A percentile compares a stretch with the other conserved stretches of the same genome.
Evolutionary conservation across 2,329 filamentous ascomycete genomes (phyloP).

Genomic region (Diaporthe humulicola): DNA sequence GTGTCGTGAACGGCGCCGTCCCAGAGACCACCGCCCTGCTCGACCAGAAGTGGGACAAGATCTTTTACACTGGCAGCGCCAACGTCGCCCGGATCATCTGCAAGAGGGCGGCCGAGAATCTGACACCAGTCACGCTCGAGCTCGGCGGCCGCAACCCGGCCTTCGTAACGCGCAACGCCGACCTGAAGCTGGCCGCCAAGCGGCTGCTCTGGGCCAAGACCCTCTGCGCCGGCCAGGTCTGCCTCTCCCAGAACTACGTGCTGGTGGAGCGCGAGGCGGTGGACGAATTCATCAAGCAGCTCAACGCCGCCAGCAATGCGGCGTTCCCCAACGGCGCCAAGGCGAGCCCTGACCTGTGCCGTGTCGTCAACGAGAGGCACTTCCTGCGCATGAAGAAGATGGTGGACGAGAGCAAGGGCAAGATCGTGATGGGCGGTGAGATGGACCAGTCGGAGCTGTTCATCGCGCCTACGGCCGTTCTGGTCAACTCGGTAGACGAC

Average conservation of each 20-base stretch:
- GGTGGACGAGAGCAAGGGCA: conserved; percentile 86
- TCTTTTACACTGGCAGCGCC: conserved; percentile 91
- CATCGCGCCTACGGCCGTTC: conserved; percentile 94
- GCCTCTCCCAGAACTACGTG: conserved; percentile 93
- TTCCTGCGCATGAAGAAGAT: conserved; percentile 90
- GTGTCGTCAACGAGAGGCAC: conserved; percentile 84
- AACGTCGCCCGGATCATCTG: conserved; percentile 87
- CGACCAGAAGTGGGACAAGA: conserved; percentile 95
- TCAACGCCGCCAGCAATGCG: conserved; percentile 78
- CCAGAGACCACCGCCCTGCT: conserved; percentile 86
- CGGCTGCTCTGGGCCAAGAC: conserved; percentile 91
- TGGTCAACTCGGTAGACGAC: conserved; percentile 81
- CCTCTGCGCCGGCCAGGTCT: conserved; percentile 90
- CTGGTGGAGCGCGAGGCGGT: conserved; percentile 83
- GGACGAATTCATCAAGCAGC: conserved; percentile 77
- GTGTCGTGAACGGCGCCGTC: conserved; percentile 83
- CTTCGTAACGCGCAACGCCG: conserved; percentile 87
- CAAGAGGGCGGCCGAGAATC: conserved; percentile 87
- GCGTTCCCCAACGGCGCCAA: conserved; percentile 89
- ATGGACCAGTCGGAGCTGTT: conserved; percentile 85
- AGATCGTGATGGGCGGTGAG: conserved; percentile 88
- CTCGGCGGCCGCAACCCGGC: conserved; percentile 93
- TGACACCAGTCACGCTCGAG: conserved; percentile 91
- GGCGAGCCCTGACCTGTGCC: conserved; percentile 81
- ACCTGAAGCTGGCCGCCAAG: conserved; percentile 84